Conservation (phyloP, 805 yeast genomes). For the Suhomyces kilbournensis region DNA sequence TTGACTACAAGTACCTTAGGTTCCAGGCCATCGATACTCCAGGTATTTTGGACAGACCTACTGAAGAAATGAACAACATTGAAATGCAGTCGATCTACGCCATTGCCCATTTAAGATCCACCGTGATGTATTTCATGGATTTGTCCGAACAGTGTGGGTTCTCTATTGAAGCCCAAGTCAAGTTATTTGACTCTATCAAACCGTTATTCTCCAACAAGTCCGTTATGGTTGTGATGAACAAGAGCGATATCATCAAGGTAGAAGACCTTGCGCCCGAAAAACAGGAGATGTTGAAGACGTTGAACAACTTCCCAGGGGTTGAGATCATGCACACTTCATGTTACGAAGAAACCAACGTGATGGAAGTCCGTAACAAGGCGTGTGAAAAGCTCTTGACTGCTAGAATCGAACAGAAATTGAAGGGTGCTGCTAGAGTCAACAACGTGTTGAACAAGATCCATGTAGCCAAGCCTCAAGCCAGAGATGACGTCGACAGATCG, state of each 20-base stretch:
- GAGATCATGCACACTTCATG: slow-evolving; percentile 94
- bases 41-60: slow-evolving; percentile 97
- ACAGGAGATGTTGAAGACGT: slow-evolving; percentile 64
- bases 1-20: slow-evolving; percentile 94
- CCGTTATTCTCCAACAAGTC: slow-evolving; percentile 96
- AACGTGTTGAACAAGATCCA: slow-evolving; percentile 93
- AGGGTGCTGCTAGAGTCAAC: slow-evolving; percentile 84
- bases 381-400: slow-evolving; percentile 95
- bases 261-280: slow-evolving; percentile 80
- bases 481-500: slow-evolving; percentile 81
- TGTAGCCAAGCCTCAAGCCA: slow-evolving; percentile 82
- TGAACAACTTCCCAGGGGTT: slow-evolving; percentile 70
- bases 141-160: slow-evolving; percentile 99
- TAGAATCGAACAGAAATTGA: slow-evolving; percentile 93
- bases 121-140: slow-evolving; percentile 97
- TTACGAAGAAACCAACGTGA: slow-evolving; percentile 88
- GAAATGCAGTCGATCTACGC: slow-evolving; percentile 99
- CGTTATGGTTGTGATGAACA: slow-evolving; percentile 92
- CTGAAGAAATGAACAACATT: slow-evolving; percentile 99
- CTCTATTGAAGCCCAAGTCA: slow-evolving; percentile 94
- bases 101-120: slow-evolving; percentile 95
- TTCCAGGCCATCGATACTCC: slow-evolving; percentile 99
- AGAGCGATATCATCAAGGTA: slow-evolving; percentile 82
- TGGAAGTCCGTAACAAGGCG: slow-evolving; percentile 94
- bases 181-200: slow-evolving; percentile 93